These are phyloP conservation scores for Castanea sativa DNA, from an alignment of 306 rosid genomes.

Conservation along the genomic window DNA sequence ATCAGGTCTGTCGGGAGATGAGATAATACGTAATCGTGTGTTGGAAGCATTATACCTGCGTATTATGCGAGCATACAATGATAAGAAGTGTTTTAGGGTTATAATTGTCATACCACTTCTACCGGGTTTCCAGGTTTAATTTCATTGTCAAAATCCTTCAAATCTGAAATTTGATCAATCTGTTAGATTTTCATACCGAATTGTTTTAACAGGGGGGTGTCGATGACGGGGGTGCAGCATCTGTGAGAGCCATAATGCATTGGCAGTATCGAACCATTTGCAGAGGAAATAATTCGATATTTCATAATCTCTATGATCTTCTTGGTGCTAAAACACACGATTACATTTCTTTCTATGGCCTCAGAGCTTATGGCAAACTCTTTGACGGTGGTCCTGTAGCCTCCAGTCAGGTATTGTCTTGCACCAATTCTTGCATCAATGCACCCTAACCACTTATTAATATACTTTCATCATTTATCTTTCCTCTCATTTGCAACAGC, in stretches of 20 bases:
- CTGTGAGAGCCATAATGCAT: slow-evolving; percentile 98
- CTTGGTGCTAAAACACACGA: slow-evolving; percentile 80
- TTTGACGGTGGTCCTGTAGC: slow-evolving; percentile 83
- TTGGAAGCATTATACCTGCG: slow-evolving; percentile 77
- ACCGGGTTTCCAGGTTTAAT: slow-evolving; percentile 92
- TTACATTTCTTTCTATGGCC: slow-evolving; percentile 92
- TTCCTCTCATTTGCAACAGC: not conserved
- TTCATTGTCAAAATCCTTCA: slow-evolving; percentile 22
- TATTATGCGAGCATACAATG: slow-evolving; percentile 78
- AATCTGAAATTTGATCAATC: slow-evolving; percentile 14
- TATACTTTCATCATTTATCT: not conserved
- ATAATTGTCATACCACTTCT: slow-evolving; percentile 90
- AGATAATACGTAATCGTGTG: slow-evolving; percentile 79
- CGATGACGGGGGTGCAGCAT: slow-evolving; percentile 97
- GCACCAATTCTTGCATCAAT: not conserved
- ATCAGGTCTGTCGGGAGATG: slow-evolving; percentile 95
- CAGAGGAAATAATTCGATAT: slow-evolving; percentile 77
- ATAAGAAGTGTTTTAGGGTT: slow-evolving; percentile 80
- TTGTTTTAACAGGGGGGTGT: slow-evolving; percentile 76
- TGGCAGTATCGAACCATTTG: slow-evolving; percentile 98
- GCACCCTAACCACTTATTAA: not conserved
- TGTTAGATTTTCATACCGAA: slow-evolving; percentile 26
- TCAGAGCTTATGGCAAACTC: slow-evolving; percentile 83
- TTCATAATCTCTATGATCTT: slow-evolving; percentile 66
- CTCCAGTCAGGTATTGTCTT: slow-evolving; percentile 80